Conservation (phyloP, 106 monocot genomes). For the Cymbidium sinense region DNA sequence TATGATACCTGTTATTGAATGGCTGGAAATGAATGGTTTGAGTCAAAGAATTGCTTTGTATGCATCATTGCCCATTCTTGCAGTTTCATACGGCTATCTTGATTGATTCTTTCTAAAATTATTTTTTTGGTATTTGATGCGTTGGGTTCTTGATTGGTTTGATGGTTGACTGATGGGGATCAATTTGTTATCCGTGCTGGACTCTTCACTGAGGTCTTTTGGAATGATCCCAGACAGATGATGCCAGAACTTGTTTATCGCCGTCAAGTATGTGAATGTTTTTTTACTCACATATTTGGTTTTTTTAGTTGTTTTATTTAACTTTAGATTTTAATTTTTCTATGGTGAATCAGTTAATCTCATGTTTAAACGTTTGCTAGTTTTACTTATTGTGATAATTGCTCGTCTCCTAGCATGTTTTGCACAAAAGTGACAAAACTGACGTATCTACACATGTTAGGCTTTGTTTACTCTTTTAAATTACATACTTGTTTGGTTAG, state of each 20-base stretch:
- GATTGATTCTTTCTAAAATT: not conserved
- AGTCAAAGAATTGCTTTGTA: not conserved
- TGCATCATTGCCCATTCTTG: not conserved
- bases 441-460: not conserved
- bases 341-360: not conserved
- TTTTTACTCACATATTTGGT: not conserved
- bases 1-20: not conserved
- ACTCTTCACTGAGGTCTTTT: conserved; percentile 64
- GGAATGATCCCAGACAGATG: conserved; percentile 80
- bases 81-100: not conserved
- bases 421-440: not conserved
- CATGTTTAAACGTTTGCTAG: too few species aligned
- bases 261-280: conserved; percentile 49
- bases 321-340: not conserved
- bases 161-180: conserved; percentile 90
- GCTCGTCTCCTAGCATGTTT: not conserved
- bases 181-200: conserved; percentile 93
- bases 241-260: conserved; percentile 81
- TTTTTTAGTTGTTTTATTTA: not conserved
- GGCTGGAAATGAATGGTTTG: not conserved
- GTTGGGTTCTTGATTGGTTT: not conserved
- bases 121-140: not conserved
- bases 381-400: not conserved
- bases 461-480: not conserved
- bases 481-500: not conserved